phyloP scores from a whole-genome alignment of 352 stramenopile genomes.

The Phytophthora rubi region DNA sequence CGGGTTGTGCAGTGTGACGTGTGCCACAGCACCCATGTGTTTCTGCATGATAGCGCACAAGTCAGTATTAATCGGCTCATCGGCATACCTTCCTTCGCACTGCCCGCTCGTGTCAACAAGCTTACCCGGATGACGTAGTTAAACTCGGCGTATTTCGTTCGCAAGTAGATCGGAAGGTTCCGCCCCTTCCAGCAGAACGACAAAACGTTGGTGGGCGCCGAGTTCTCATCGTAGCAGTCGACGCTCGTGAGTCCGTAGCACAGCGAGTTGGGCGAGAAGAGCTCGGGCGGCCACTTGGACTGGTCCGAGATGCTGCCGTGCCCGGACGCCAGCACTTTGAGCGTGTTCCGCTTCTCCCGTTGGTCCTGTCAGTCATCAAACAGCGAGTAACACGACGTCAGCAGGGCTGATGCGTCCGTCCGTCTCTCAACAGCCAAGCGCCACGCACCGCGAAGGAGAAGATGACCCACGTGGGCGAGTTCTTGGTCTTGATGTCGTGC shows the following conservation, averaged over 20 bases:
- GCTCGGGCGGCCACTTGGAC: slow-evolving; percentile 73
- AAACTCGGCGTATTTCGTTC: slow-evolving; percentile 90
- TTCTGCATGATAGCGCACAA: slow-evolving; percentile 48
- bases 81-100: neutral
- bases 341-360: slow-evolving; percentile 79
- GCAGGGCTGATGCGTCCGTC: neutral
- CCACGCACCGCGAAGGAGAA: slow-evolving; percentile 71
- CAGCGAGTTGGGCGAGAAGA: slow-evolving; percentile 79
- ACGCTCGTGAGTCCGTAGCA: slow-evolving; percentile 85
- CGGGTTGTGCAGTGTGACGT: slow-evolving; percentile 75
- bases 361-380: slow-evolving; percentile 56
- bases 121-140: slow-evolving; percentile 87
- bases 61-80: slow-evolving; percentile 5
- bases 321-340: slow-evolving; percentile 76
- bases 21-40: slow-evolving; percentile 77
- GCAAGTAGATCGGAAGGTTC: slow-evolving; percentile 85
- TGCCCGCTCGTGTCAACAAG: neutral
- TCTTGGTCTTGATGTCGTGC: slow-evolving; percentile 69
- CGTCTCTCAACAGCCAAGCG: neutral
- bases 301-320: slow-evolving; percentile 73
- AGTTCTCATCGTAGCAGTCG: slow-evolving; percentile 70
- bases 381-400: neutral
- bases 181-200: slow-evolving; percentile 91
- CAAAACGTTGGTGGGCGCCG: slow-evolving; percentile 70
- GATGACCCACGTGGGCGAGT: slow-evolving; percentile 75